Evolutionary conservation across 1,284 basidiomycete genomes (phyloP).

Genomic region (Heterobasidion annosum): DNA sequence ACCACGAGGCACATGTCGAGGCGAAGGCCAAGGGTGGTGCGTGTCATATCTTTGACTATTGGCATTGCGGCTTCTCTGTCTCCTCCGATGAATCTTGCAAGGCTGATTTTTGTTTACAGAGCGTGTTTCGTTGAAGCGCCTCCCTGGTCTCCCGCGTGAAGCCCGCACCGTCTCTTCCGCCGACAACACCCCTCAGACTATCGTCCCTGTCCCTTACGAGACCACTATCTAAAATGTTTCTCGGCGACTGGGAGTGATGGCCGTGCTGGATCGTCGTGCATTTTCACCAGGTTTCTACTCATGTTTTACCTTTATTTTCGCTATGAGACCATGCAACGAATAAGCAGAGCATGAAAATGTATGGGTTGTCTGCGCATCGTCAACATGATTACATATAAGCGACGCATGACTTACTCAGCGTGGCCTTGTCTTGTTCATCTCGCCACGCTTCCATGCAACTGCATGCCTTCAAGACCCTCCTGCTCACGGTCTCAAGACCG

Average conservation of each 20-base stretch:
- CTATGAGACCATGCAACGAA: constrained; percentile 7
- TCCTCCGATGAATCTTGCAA: neutral
- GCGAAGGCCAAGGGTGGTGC: constrained; percentile 87
- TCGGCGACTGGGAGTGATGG: neutral
- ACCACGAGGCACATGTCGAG: constrained; percentile 78
- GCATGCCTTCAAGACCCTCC: constrained; percentile 7
- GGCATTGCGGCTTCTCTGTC: neutral
- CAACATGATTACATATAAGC: no score
- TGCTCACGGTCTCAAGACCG: constrained; percentile 19
- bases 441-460: neutral
- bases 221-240: constrained; percentile 60
- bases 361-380: neutral
- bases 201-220: constrained; percentile 87
- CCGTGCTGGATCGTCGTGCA: neutral
- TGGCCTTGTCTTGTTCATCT: no score
- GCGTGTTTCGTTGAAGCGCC: constrained; percentile 80
- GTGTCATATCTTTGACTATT: constrained; percentile 22
- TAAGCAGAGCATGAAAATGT: constrained; percentile 2
- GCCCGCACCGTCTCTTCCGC: constrained; percentile 67
- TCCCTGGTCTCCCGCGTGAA: constrained; percentile 79
- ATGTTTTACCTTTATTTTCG: constrained; percentile 5
- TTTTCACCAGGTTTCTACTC: constrained; percentile 1
- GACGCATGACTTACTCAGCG: no score
- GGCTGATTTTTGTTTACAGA: constrained; percentile 32
- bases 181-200: constrained; percentile 88